A percentile compares a stretch with the other conserved stretches of the same genome.
These are phyloP conservation scores for Puccinia horiana DNA, from an alignment of 1,284 basidiomycete species.

Conservation along the genomic window DNA sequence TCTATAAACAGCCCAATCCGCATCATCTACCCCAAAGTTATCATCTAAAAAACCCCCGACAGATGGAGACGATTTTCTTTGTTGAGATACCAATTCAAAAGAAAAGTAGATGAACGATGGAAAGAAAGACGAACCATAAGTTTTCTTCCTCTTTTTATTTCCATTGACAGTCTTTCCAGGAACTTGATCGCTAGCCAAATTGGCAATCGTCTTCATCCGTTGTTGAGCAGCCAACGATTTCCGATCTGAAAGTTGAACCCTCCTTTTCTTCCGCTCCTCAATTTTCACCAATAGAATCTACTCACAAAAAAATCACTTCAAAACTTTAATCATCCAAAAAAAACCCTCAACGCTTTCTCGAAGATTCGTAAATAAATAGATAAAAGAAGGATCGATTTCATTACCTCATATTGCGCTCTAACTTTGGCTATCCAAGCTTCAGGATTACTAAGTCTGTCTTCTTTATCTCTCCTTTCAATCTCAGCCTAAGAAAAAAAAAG, in stretches of 20 bases:
- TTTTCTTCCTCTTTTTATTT: conserved; percentile 64
- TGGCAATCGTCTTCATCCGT: conserved; percentile 95
- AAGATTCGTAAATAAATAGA: neutral
- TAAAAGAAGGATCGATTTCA: neutral
- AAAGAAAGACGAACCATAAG: conserved; percentile 65
- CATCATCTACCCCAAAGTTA: conserved; percentile 90
- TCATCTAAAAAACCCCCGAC: conserved; percentile 67
- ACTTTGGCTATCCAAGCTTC: conserved; percentile 43
- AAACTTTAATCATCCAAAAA: neutral
- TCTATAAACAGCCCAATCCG: conserved; percentile 96
- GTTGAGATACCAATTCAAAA: neutral
- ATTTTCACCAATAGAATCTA: conserved; percentile 79
- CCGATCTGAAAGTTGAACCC: conserved; percentile 80
- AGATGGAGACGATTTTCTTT: neutral
- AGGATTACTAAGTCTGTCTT: conserved; percentile 27
- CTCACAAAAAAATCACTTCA: neutral
- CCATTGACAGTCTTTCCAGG: conserved; percentile 64
- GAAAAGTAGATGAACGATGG: neutral
- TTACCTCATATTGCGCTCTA: conserved; percentile 43
- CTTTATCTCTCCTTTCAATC: conserved; percentile 33
- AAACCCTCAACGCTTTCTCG: too few relatives aligned
- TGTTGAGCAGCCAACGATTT: conserved; percentile 95
- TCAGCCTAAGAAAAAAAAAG: conserved; percentile 24
- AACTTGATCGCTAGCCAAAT: conserved; percentile 68
- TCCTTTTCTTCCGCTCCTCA: conserved; percentile 77